phyloP scores from a whole-genome alignment of 306 rosid genomes.

The Psophocarpus tetragonolobus region DNA sequence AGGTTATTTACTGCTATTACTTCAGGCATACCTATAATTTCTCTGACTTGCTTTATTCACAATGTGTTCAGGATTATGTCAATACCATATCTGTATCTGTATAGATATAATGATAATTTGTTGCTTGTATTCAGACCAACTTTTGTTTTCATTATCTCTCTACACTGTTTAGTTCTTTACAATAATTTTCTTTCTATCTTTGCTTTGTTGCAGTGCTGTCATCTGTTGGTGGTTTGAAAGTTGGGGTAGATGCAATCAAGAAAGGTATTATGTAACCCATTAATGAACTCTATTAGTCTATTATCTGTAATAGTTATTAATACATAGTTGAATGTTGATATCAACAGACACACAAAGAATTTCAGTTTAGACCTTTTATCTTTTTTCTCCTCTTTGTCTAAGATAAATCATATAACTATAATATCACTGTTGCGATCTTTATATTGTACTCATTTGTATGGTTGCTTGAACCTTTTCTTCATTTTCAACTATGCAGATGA shows the following conservation, averaged over 20 bases:
- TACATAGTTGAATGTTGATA: conserved; percentile 15
- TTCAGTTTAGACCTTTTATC: conserved; percentile 4
- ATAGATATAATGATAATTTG: conserved; percentile 26
- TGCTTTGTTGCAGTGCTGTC: conserved; percentile 71
- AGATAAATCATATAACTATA: neutral
- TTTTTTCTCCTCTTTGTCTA: neutral
- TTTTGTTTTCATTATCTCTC: conserved; percentile 9
- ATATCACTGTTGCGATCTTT: neutral
- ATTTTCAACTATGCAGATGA: conserved; percentile 65
- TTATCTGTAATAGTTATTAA: neutral
- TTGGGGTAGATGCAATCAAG: conserved; percentile 71
- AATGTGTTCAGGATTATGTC: conserved; percentile 20
- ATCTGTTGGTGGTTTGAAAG: conserved; percentile 87
- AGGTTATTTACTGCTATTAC: conserved; percentile 45
- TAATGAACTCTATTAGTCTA: conserved; percentile 13
- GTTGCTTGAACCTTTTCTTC: conserved; percentile 27
- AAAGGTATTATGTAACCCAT: conserved; percentile 59
- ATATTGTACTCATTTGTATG: conserved; percentile 8
- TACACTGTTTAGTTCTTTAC: conserved; percentile 15
- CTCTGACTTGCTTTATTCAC: conserved; percentile 25
- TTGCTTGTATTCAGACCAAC: conserved; percentile 16
- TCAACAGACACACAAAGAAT: neutral
- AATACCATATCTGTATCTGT: neutral
- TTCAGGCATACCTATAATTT: neutral
- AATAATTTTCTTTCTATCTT: conserved; percentile 30